Evolutionary conservation across 805 yeast genomes (phyloP).

Genomic region (Zygotorulaspora sp.): DNA sequence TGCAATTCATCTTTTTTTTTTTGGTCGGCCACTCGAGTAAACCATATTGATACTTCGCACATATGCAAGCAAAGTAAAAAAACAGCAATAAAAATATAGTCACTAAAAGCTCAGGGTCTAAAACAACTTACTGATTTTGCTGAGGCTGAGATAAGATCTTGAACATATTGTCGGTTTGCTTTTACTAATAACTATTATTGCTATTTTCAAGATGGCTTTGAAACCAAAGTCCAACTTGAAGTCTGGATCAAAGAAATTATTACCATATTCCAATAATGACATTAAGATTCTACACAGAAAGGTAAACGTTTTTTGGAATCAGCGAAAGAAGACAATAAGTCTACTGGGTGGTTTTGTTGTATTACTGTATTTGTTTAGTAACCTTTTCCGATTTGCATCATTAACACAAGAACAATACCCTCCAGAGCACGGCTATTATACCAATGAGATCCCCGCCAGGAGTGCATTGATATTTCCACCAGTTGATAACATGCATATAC

Average conservation of each 20-base stretch:
- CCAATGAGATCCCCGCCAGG: conserved; percentile 44
- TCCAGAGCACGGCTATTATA: conserved; percentile 42
- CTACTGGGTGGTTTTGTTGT: conserved; percentile 11
- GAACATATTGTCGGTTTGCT: conserved; percentile 8
- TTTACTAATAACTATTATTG: conserved; percentile 18
- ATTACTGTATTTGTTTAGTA: conserved; percentile 20
- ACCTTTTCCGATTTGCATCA: conserved; percentile 14
- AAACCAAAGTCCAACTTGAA: conserved; percentile 28
- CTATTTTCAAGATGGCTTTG: conserved; percentile 25
- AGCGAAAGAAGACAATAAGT: conserved; percentile 6
- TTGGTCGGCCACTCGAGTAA: too few species aligned
- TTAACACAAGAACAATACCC: conserved; percentile 22
- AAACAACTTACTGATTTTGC: not conserved
- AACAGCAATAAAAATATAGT: too few species aligned
- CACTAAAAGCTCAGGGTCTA: too few species aligned
- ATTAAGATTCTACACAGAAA: conserved; percentile 1
- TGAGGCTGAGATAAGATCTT: too few species aligned
- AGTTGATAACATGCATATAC: conserved; percentile 61
- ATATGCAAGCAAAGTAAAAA: not conserved
- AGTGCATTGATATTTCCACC: conserved; percentile 64
- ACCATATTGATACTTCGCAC: too few species aligned
- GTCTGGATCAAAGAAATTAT: conserved; percentile 10
- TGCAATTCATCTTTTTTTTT: too few species aligned
- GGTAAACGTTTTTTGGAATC: conserved; percentile 1
- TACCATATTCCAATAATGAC: conserved; percentile 2